Evolutionary conservation across 2,329 filamentous ascomycete species (phyloP).

Genomic region (Scortechinia acanthostroma): DNA sequence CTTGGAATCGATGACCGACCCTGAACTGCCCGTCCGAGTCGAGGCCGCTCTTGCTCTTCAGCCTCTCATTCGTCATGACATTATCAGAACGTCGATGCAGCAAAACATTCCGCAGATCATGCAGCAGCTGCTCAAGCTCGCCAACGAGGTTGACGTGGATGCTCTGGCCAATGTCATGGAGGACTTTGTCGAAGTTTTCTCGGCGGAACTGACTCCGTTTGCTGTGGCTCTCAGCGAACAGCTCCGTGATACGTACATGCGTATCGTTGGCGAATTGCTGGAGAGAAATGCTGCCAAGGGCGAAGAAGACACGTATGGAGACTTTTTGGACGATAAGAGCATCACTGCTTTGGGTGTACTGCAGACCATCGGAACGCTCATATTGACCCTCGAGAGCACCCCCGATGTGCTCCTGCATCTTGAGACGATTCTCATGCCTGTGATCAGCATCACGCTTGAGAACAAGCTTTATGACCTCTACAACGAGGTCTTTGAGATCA

Average conservation of each 20-base stretch:
- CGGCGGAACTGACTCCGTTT: conserved; percentile 91
- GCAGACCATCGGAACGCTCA: conserved; percentile 94
- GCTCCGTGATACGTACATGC: conserved; percentile 87
- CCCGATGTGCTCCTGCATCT: conserved; percentile 91
- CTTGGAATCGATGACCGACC: conserved; percentile 90
- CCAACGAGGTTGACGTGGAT: conserved; percentile 96
- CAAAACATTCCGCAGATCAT: conserved; percentile 97
- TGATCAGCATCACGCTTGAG: conserved; percentile 90
- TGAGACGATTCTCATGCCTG: conserved; percentile 92
- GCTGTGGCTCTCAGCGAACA: conserved; percentile 94
- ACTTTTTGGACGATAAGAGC: conserved; percentile 95
- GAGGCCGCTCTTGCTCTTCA: conserved; percentile 90
- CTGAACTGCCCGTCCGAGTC: conserved; percentile 86
- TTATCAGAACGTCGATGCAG: conserved; percentile 92
- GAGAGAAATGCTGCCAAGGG: conserved; percentile 77
- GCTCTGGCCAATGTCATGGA: conserved; percentile 98
- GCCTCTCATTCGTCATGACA: conserved; percentile 88
- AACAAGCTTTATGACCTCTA: conserved; percentile 96
- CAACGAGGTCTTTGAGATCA: conserved; percentile 97
- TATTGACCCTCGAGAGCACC: conserved; percentile 92
- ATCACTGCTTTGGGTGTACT: conserved; percentile 93
- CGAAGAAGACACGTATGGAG: conserved; percentile 72
- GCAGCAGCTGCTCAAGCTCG: conserved; percentile 94
- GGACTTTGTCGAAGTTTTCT: conserved; percentile 97
- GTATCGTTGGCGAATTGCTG: conserved; percentile 84